Percentiles rank a stretch among this genome's conserved stretches.
phyloP scores from a whole-genome alignment of 768 basidiomycete species.

The Sistotremastrum niveocremeum region DNA sequence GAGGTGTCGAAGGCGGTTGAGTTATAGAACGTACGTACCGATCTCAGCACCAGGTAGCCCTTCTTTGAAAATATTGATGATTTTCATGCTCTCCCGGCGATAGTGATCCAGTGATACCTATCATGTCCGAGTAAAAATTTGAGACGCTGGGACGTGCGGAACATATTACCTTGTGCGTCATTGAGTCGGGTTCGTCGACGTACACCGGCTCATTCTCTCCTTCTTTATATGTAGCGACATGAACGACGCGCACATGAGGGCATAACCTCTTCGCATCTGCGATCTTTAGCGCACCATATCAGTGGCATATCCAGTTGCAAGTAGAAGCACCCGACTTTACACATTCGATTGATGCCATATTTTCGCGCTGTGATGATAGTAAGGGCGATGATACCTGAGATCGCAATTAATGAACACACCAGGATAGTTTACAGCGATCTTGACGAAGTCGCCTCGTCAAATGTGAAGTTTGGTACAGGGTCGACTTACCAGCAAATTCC shows the following conservation, averaged over 20 bases:
- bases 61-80: conserved; percentile 72
- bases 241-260: conserved; percentile 71
- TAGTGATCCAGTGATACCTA: conserved; percentile 91
- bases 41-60: conserved; percentile 67
- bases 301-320: no score
- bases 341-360: conserved; percentile 89
- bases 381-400: no score
- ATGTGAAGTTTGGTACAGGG: neutral
- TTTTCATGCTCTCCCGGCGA: conserved; percentile 79
- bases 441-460: conserved; percentile 2
- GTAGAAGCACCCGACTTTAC: conserved; percentile 35
- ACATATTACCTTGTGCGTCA: conserved; percentile 76
- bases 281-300: conserved; percentile 4
- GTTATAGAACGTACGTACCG: conserved; percentile 31
- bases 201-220: conserved; percentile 81
- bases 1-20: neutral
- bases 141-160: neutral
- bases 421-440: conserved; percentile 91
- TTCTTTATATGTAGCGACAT: conserved; percentile 90
- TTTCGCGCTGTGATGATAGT: conserved; percentile 40
- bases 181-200: conserved; percentile 78
- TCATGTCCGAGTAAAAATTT: neutral
- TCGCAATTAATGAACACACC: no score
- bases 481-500: conserved; percentile 43
- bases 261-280: conserved; percentile 72